phyloP scores from a whole-genome alignment of 345 rosid species.

The Melaleuca alternifolia region DNA sequence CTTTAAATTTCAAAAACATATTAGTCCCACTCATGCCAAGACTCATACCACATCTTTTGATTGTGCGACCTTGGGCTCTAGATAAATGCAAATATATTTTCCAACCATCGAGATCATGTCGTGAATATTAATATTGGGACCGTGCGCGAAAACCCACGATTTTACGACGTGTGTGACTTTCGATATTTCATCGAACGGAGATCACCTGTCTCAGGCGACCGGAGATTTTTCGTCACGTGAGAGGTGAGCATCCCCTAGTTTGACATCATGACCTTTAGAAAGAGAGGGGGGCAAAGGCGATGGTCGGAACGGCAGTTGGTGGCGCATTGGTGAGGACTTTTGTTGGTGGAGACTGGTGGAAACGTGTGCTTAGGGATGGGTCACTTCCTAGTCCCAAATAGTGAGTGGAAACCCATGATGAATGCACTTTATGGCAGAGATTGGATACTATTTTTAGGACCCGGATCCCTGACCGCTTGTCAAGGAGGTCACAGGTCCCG shows the following conservation, averaged over 20 bases:
- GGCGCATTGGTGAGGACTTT: too few species aligned
- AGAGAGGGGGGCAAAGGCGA: too few species aligned
- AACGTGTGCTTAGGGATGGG: too few species aligned
- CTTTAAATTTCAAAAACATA: too few species aligned
- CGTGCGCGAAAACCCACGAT: rapidly evolving
- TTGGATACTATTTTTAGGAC: neutral
- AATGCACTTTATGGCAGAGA: neutral
- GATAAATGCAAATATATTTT: neutral
- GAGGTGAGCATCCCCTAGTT: too few species aligned
- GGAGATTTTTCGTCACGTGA: neutral
- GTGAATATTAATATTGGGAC: neutral
- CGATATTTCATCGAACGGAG: neutral
- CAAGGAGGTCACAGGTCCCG: too few species aligned
- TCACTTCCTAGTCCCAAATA: neutral
- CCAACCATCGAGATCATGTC: neutral
- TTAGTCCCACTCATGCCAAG: too few species aligned
- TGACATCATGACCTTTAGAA: neutral
- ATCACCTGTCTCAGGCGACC: neutral
- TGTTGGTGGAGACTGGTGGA: neutral
- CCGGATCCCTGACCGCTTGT: too few species aligned
- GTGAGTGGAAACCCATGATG: neutral
- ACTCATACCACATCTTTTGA: too few species aligned
- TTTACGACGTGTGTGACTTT: neutral
- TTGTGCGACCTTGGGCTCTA: too few species aligned
- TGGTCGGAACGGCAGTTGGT: neutral